phyloP scores from a whole-genome alignment of 164 flowering plant species.

The Sextonia rubra region DNA sequence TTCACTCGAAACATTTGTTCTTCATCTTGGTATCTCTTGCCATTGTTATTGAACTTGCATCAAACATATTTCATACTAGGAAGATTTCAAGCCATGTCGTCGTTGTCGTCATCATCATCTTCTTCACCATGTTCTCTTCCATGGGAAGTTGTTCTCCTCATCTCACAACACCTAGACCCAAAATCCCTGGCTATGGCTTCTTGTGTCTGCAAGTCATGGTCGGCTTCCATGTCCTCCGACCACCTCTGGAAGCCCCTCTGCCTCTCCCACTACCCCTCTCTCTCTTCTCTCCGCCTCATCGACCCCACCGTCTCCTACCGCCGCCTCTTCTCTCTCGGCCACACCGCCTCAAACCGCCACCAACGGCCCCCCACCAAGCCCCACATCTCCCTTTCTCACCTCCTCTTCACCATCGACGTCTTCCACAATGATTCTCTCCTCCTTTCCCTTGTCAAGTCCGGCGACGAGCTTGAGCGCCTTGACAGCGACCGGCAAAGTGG shows the following conservation, averaged over 20 bases:
- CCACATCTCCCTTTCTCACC: slow-evolving; percentile 25
- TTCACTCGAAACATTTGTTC: no score
- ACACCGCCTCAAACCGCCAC: slow-evolving; percentile 29
- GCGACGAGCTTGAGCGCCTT: slow-evolving; percentile 8
- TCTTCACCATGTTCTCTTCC: slow-evolving; percentile 15
- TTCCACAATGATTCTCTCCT: neutral
- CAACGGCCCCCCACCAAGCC: slow-evolving; percentile 32
- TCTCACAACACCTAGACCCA: slow-evolving; percentile 42
- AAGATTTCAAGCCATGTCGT: neutral
- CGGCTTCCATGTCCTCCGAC: slow-evolving; percentile 41
- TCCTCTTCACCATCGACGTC: slow-evolving; percentile 36
- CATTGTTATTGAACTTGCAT: no score
- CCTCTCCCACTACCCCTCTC: slow-evolving; percentile 41
- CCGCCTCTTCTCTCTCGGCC: slow-evolving; percentile 38
- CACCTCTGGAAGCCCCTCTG: slow-evolving; percentile 52
- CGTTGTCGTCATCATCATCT: neutral
- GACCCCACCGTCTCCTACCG: slow-evolving; percentile 25
- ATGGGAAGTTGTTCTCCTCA: slow-evolving; percentile 42
- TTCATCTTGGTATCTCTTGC: no score
- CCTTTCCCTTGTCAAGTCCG: slow-evolving; percentile 14
- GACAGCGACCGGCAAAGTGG: slow-evolving; percentile 15
- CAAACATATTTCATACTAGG: no score
- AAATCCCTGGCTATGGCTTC: slow-evolving; percentile 47
- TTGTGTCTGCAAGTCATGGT: slow-evolving; percentile 57
- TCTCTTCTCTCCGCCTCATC: slow-evolving; percentile 27